Evolutionary conservation across 352 stramenopile species (phyloP).

Genomic region (Phytopythium litorale): DNA sequence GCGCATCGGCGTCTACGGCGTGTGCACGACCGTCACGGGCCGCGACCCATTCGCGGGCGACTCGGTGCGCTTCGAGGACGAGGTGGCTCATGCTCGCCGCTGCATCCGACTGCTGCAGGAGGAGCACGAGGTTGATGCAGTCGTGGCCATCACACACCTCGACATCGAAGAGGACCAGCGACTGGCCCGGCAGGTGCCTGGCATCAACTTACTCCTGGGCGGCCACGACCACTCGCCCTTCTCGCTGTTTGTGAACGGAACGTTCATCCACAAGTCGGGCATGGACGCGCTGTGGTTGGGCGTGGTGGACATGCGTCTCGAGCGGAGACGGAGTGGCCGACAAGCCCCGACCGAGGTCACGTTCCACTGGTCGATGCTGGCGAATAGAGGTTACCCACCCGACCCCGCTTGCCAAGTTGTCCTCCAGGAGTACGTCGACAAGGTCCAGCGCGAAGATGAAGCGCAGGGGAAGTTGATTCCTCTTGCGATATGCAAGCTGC

Average conservation of each 20-base stretch:
- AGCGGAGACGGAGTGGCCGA: background rate
- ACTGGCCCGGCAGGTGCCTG: slow-evolving; percentile 48
- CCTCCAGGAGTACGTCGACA: slow-evolving; percentile 34
- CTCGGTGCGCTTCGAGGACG: slow-evolving; percentile 47
- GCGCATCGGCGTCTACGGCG: slow-evolving; percentile 48
- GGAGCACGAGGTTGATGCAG: slow-evolving; percentile 46
- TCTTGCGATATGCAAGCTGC: slow-evolving; percentile 22
- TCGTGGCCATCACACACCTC: slow-evolving; percentile 82
- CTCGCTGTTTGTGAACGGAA: slow-evolving; percentile 42
- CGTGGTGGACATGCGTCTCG: slow-evolving; percentile 58
- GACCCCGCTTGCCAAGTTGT: slow-evolving; percentile 42
- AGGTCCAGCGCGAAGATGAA: slow-evolving; percentile 49
- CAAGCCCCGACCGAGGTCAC: slow-evolving; percentile 11
- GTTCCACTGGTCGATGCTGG: slow-evolving; percentile 73
- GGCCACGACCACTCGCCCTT: slow-evolving; percentile 88
- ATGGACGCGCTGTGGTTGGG: slow-evolving; percentile 83
- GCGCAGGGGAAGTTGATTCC: slow-evolving; percentile 37
- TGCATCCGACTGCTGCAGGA: slow-evolving; percentile 47
- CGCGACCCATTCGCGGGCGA: slow-evolving; percentile 48
- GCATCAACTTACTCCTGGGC: slow-evolving; percentile 84
- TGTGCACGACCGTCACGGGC: slow-evolving; percentile 48
- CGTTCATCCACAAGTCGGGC: slow-evolving; percentile 84
- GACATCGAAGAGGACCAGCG: slow-evolving; percentile 54
- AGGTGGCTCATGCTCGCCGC: slow-evolving; percentile 34
- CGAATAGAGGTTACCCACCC: slow-evolving; percentile 44